Conservation (phyloP, 148 eudicot genomes). For the Drosera capensis region DNA sequence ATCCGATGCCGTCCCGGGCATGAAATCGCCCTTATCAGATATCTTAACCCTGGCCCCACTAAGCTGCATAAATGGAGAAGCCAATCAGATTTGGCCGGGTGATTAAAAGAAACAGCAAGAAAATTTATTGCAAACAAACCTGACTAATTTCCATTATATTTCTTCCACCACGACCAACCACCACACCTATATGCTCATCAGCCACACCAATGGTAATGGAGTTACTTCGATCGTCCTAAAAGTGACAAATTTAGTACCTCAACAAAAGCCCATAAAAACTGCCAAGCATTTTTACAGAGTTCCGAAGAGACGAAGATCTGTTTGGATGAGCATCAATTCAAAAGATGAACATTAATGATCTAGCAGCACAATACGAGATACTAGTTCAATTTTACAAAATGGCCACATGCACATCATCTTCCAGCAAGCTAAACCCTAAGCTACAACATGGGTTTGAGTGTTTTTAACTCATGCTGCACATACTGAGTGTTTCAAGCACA, state of each 20-base stretch:
- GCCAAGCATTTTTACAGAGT: too few relatives aligned
- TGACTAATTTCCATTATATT: slow-evolving; percentile 72
- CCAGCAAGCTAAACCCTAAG: too few relatives aligned
- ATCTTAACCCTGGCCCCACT: slow-evolving; percentile 96
- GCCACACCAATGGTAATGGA: slow-evolving; percentile 87
- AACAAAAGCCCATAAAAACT: background rate
- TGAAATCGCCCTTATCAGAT: slow-evolving; percentile 89
- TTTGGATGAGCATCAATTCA: too few relatives aligned
- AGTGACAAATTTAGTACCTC: background rate
- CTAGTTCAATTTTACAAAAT: too few relatives aligned
- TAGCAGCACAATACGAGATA: too few relatives aligned
- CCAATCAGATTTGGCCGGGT: slow-evolving; percentile 2
- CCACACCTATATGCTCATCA: slow-evolving; percentile 92
- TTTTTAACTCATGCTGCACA: too few relatives aligned
- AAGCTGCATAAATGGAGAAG: slow-evolving; percentile 29
- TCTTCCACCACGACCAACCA: slow-evolving; percentile 93
- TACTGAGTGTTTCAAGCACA: too few relatives aligned
- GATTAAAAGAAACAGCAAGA: background rate
- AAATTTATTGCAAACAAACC: slow-evolving; percentile 20
- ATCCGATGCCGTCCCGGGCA: slow-evolving; percentile 82
- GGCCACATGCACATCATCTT: too few relatives aligned
- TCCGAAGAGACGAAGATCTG: too few relatives aligned
- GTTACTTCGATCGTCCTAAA: slow-evolving; percentile 57
- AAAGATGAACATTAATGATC: too few relatives aligned
- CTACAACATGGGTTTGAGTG: too few relatives aligned